Conservation (phyloP, 495 filamentous ascomycete species). For the Daldinia vernicosa region DNA sequence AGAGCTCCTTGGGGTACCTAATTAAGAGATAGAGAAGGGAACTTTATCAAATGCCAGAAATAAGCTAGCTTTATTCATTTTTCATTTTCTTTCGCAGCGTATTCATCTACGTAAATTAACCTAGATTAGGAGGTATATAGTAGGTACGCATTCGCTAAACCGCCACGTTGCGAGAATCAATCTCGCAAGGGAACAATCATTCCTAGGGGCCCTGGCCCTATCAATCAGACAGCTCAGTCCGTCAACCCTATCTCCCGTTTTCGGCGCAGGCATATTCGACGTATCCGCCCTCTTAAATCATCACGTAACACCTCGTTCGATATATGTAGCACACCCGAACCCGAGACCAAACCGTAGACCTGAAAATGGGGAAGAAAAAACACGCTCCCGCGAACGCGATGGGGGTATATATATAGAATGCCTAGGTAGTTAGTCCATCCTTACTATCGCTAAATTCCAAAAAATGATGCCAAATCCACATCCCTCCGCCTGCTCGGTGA, state of each 20-base stretch:
- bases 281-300: not conserved
- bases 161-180: slow-evolving; percentile 8
- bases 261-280: not conserved
- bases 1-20: not conserved
- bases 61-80: not conserved
- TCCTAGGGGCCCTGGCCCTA: not conserved
- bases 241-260: not conserved
- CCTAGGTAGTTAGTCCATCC: not conserved
- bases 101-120: not conserved
- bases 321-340: not conserved
- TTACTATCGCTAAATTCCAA: slow-evolving; percentile 1
- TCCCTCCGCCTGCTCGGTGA: not conserved
- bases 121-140: not conserved
- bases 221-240: not conserved
- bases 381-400: not conserved
- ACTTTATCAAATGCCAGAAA: not conserved
- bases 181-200: not conserved
- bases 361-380: not conserved
- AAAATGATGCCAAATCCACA: not conserved
- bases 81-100: not conserved
- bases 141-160: not conserved
- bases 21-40: no score
- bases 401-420: not conserved
- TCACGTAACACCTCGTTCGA: not conserved
- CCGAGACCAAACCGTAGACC: not conserved